Percentiles rank a stretch among this genome's conserved stretches.
Evolutionary conservation across 805 yeast species (phyloP).

Genomic region (Zygosaccharomyces lentus): DNA sequence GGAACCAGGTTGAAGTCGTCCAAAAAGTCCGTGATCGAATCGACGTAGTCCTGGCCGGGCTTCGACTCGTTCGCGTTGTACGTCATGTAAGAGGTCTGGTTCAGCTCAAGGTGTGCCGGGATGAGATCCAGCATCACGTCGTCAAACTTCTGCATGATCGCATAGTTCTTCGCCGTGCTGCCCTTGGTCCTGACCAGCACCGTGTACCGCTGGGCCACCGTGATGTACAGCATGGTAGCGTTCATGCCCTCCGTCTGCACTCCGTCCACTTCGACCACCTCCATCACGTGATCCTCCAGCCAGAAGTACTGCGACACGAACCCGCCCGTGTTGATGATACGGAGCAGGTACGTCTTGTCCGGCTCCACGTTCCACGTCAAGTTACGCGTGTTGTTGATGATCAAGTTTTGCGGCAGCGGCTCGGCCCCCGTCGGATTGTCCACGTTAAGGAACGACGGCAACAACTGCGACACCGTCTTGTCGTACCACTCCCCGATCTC

Average conservation of each 20-base stretch:
- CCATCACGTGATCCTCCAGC: conserved; percentile 82
- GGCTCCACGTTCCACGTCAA: conserved; percentile 78
- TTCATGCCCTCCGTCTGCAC: conserved; percentile 70
- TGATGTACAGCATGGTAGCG: conserved; percentile 68
- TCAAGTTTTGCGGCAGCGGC: conserved; percentile 80
- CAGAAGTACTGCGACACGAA: conserved; percentile 86
- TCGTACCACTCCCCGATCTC: conserved; percentile 89
- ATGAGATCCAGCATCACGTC: conserved; percentile 72
- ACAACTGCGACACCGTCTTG: conserved; percentile 45
- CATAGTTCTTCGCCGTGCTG: conserved; percentile 60
- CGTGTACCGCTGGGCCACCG: conserved; percentile 90
- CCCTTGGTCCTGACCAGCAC: conserved; percentile 71
- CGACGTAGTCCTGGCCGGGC: conserved; percentile 42
- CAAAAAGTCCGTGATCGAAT: conserved; percentile 46
- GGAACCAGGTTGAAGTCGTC: conserved; percentile 84
- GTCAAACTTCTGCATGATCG: conserved; percentile 80
- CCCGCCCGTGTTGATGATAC: conserved; percentile 84
- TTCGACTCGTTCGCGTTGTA: conserved; percentile 45
- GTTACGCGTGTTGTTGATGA: conserved; percentile 78
- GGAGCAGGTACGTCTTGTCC: conserved; percentile 73
- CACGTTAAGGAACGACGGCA: conserved; percentile 54
- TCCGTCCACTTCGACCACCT: conserved; percentile 92
- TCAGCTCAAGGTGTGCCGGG: conserved; percentile 61
- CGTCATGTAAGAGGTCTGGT: conserved; percentile 69
- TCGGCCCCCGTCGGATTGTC: conserved; percentile 98